Base-by-base conservation (phyloP, 1,139 yeast species). In the Protomyces inouyei region DNA sequence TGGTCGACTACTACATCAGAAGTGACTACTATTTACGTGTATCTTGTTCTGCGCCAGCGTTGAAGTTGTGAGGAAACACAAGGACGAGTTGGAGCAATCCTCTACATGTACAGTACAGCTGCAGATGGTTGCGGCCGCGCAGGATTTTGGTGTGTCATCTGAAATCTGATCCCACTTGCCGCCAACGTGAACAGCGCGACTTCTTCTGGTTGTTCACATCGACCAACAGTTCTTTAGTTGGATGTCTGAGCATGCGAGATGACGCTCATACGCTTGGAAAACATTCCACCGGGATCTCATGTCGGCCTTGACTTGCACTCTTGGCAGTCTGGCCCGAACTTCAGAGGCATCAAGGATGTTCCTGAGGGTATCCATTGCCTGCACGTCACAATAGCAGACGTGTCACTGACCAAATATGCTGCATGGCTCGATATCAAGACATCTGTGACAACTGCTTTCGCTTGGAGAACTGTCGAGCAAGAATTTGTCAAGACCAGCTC, bases 301-400 rank as follows among this genome's bases (percentile, higher is more conserved):
- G 18, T 64, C n/a, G 66, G 66, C 38, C 16, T 64, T 3, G 64
- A 64, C 45, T 40, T 60, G 16, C 52, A 53, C 36, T 12, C 56
- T 9, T 64, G 64, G 64, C 54, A 23, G 10, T 36, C 64, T 16
- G 66, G 66, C 9, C 60, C 53, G 18, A 45, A 38, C 28, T 64
- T 64, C 37, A 56, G 64, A n/a, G 66, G 66, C 5, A 18, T 64
- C 9, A 51, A 46, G 3, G 52, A 28, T 8, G 21, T 60, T 10
- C 37, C 60, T 3, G 10, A 25, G 10, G 66, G 66, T 25, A 4
- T 64, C n/a, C 66, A 64, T 16, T 64, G 64, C 28, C 16, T 54
- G n/a, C 61, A 60, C 16, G n/a, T 52, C 45, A 52, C 63, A 6
- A 59, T 59, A 25, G 21, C 25, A 12, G 57, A 48, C 10, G 43